phyloP scores from a whole-genome alignment of 1,139 yeast species.

The Taphrina deformans region DNA sequence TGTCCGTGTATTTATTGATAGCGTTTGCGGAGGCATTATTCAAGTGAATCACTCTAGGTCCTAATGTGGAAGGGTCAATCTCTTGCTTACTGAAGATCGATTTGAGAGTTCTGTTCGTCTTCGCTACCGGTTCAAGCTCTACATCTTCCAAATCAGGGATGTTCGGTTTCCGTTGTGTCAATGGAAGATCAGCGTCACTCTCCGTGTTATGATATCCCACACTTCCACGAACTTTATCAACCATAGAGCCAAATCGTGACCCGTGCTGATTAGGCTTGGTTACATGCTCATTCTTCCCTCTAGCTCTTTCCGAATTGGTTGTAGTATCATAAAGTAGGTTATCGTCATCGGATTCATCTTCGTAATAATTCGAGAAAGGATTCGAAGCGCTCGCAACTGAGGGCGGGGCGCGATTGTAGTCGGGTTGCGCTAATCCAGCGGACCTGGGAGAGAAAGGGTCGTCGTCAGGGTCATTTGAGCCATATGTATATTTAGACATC shows the following conservation, averaged over 20 bases:
- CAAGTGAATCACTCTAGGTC: conserved; percentile 70
- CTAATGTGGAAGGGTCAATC: conserved; percentile 45
- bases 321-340: conserved; percentile 10
- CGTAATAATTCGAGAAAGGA: conserved; percentile 30
- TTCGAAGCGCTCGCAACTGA: conserved; percentile 28
- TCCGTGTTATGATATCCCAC: conserved; percentile 15
- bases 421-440: neutral
- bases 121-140: neutral
- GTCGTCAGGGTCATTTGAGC: neutral
- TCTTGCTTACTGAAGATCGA: conserved; percentile 44
- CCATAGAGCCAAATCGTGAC: conserved; percentile 23
- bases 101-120: neutral
- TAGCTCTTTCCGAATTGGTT: neutral
- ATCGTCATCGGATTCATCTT: conserved; percentile 31
- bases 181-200: conserved; percentile 36
- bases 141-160: conserved; percentile 14
- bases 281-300: neutral
- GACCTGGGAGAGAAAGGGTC: conserved; percentile 5
- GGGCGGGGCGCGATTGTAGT: conserved; percentile 15
- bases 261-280: neutral
- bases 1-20: conserved; percentile 64
- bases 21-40: conserved; percentile 61
- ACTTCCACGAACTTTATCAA: conserved; percentile 13
- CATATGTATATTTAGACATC: conserved; percentile 7
- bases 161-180: conserved; percentile 32